Evolutionary conservation across 2,329 filamentous ascomycete species (phyloP), one percentile per base, ranked within the genome.

Genomic region (Pseudogymnoascus sp.): DNA sequence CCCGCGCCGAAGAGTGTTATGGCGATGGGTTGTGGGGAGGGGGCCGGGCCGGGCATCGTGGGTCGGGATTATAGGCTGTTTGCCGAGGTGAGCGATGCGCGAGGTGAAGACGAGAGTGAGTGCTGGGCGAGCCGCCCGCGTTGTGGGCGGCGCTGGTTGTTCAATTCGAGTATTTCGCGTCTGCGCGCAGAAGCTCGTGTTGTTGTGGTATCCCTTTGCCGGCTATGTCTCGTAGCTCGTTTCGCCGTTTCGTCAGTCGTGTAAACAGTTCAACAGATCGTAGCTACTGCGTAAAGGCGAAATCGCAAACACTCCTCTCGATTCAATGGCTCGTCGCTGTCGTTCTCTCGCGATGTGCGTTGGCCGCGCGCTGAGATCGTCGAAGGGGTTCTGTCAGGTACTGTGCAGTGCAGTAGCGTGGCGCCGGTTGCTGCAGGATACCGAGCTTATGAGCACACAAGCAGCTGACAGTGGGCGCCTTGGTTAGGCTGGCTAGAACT

Each of bases 1-100:
- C 90, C 90, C 74, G 93, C 90, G 73, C 90, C 90, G 77, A 90
- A 93, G 75, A 95, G 90, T 63, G 90, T 93, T 72, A 93, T 91
- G 67, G 86, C 82, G 72, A 88, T 86, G 61, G 50, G 50, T 33
- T 56, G 50, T 22, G 50, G 50, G 26, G 50, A 56, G 28, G 50
- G 50, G 50, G 50, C 50, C 50, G 50, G 50, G 50, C 50, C 50
- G 50, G 50, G 2, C 50, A 33, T 56, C 50, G 28, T 56, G 50
- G 50, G 50, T 33, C 50, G 50, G 28, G 28, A 33, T 50, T 56
- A 56, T 22, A 56, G 50, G 50, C 11, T 33, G 50, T n/a, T 8
- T 56, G 11, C n/a, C 28, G 28, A 31, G 46, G 10, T 22, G 28
- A 5, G 10, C 19, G 19, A 19, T 19, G 19, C 10, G 16, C 12